phyloP scores from a whole-genome alignment of 139 green algal species.

The Haematococcus lacustris region DNA sequence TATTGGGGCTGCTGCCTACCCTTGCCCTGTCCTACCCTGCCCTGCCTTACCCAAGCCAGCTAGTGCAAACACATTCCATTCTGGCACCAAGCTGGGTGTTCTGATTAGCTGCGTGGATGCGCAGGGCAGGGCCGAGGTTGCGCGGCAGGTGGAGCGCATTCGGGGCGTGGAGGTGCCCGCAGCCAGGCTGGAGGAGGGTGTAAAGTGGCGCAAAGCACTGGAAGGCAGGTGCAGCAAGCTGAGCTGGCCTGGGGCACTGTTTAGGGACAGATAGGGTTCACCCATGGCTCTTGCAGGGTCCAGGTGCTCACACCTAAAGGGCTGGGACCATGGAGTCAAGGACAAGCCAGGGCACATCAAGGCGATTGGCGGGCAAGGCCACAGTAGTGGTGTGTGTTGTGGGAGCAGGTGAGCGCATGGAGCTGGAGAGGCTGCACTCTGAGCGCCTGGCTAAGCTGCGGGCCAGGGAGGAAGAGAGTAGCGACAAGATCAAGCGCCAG shows the following conservation, averaged over 20 bases:
- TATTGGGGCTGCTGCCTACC: no score
- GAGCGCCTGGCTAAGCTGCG: slow-evolving; percentile 41
- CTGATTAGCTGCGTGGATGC: no score
- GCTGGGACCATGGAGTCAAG: neutral
- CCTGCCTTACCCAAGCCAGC: no score
- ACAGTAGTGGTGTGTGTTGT: neutral
- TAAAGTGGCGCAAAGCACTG: slow-evolving; percentile 23
- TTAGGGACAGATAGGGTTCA: neutral
- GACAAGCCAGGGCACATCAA: neutral
- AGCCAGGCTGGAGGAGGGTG: slow-evolving; percentile 43
- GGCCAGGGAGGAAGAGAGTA: slow-evolving; percentile 41
- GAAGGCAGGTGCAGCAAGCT: neutral
- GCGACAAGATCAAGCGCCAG: slow-evolving; percentile 36
- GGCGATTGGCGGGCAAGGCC: neutral
- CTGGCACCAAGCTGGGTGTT: no score
- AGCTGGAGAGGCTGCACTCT: slow-evolving; percentile 41
- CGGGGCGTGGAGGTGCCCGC: slow-evolving; percentile 45
- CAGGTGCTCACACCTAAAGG: neutral
- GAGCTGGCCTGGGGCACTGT: neutral
- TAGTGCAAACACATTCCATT: no score
- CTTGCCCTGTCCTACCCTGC: no score
- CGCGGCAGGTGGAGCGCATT: slow-evolving; percentile 44
- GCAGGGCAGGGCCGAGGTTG: slow-evolving; percentile 30
- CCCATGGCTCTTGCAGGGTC: neutral
- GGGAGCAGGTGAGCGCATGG: slow-evolving; percentile 21